These are phyloP conservation scores for Phanerochaete sordida DNA, from an alignment of 768 basidiomycete species.

Conservation along the genomic window DNA sequence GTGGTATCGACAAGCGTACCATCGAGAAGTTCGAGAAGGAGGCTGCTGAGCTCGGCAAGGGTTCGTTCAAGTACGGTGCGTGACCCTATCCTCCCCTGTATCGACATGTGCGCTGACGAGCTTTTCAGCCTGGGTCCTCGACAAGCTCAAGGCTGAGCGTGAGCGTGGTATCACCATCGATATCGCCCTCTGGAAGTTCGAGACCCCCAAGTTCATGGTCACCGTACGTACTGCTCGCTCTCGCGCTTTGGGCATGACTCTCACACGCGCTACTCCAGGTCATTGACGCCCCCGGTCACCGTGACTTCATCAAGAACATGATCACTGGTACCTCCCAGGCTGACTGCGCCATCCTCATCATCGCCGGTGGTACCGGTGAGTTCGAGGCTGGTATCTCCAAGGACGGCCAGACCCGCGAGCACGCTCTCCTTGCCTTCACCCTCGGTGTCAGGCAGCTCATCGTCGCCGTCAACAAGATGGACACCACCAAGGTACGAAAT, in stretches of 20 bases:
- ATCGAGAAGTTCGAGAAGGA: slow-evolving; percentile 99
- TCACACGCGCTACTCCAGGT: slow-evolving; percentile 48
- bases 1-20: slow-evolving; percentile 99
- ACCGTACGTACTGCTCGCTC: slow-evolving; percentile 53
- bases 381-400: slow-evolving; percentile 99
- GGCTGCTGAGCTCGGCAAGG: slow-evolving; percentile 99
- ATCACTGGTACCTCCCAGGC: slow-evolving; percentile 99
- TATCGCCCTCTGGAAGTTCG: slow-evolving; percentile 99
- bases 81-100: slow-evolving; percentile 14
- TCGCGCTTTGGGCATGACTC: background rate
- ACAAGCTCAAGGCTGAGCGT: slow-evolving; percentile 99
- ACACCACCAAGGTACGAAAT: slow-evolving; percentile 83
- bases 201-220: slow-evolving; percentile 95
- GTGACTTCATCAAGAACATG: slow-evolving; percentile 99
- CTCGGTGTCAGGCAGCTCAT: slow-evolving; percentile 99
- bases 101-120: slow-evolving; percentile 9
- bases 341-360: slow-evolving; percentile 99
- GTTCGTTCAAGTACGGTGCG: slow-evolving; percentile 96
- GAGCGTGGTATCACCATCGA: slow-evolving; percentile 99
- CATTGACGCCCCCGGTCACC: slow-evolving; percentile 99
- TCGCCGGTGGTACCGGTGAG: slow-evolving; percentile 98
- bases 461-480: slow-evolving; percentile 99
- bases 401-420: slow-evolving; percentile 99
- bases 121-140: slow-evolving; percentile 91
- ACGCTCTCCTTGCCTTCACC: slow-evolving; percentile 99